Evolutionary conservation across 129 eudicot species (phyloP), one percentile per base, ranked within the genome.

Genomic region (Flaveria trinervia): DNA sequence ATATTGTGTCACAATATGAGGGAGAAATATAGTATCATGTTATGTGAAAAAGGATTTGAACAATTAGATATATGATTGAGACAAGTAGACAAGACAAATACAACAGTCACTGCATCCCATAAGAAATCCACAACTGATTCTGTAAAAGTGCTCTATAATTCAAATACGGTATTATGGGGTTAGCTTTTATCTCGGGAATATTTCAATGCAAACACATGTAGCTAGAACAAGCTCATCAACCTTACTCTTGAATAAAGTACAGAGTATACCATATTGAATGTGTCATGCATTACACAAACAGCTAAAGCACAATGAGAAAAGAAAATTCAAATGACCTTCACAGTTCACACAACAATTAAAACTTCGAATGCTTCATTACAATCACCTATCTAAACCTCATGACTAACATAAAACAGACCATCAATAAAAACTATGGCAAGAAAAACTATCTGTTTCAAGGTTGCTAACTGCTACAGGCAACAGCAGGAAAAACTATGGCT

Each of bases 31-130:
- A 41, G 15, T 18, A n/a, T 30, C 54, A 14, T 57, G 4, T 28
- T 23, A 54, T n/a, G 30, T 39, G 50, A 67, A 39, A 52, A 55
- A 25, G 13, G 16, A 36, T 44, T 20, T 55, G 28, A 52, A 23
- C 30, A 56, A 55, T 22, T 43, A 70, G 33, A 23, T 36, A 23
- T 45, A 3, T 16, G 65, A 76, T 36, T 44, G 20, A 39, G 52
- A 20, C 30, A 28, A 28, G 4, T 28, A 28, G 3, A 28, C 25
- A 48, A 75, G 18, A 13, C 49, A 18, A 45, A 77, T 44, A 26
- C 36, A 55, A 66, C 26, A 41, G 41, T 54, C 57, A 45, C 55
- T 52, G 33, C 22, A 76, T 52, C 33, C 67, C 17, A 77, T 52
- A 23, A 67, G 7, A n/a, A 52, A 11, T 54, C 26, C 46, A 41